Percentiles rank a stretch among this genome's conserved stretches.
Evolutionary conservation across 2,329 filamentous ascomycete species (phyloP).

Genomic region (Tricladium varicosporioides): DNA sequence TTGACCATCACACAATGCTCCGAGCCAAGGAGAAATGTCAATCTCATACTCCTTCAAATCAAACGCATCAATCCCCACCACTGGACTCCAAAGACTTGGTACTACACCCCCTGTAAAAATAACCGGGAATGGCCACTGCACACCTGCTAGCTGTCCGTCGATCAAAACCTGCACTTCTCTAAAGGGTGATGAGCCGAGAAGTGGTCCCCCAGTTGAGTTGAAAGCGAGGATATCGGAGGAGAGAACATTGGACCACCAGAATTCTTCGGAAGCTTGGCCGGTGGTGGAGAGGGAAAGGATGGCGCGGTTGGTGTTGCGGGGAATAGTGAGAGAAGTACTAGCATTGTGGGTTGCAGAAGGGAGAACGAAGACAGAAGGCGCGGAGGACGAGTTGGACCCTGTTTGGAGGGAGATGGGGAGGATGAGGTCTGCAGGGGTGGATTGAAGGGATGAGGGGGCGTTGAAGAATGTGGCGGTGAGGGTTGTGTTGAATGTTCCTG

Average conservation of each 20-base stretch:
- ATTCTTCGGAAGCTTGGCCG: slow-evolving; percentile 73
- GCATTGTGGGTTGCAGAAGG: slow-evolving; percentile 54
- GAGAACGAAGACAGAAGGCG: slow-evolving; percentile 63
- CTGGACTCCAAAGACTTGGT: slow-evolving; percentile 72
- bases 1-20: not conserved
- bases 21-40: slow-evolving; percentile 33
- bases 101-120: slow-evolving; percentile 81
- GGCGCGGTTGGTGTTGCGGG: slow-evolving; percentile 62
- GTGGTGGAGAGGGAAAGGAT: slow-evolving; percentile 72
- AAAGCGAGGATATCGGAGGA: slow-evolving; percentile 58
- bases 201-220: slow-evolving; percentile 34
- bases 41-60: slow-evolving; percentile 79
- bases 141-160: slow-evolving; percentile 69
- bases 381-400: slow-evolving; percentile 34
- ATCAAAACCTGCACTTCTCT: slow-evolving; percentile 54
- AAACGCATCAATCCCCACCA: slow-evolving; percentile 77
- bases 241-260: slow-evolving; percentile 78
- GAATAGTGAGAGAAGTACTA: slow-evolving; percentile 54
- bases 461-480: slow-evolving; percentile 69
- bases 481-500: slow-evolving; percentile 68
- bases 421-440: slow-evolving; percentile 58
- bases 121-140: slow-evolving; percentile 78
- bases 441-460: slow-evolving; percentile 33
- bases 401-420: slow-evolving; percentile 58
- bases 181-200: not conserved